Evolutionary conservation across 2,329 filamentous ascomycete species (phyloP).

Genomic region (Rhynchosporium agropyri): DNA sequence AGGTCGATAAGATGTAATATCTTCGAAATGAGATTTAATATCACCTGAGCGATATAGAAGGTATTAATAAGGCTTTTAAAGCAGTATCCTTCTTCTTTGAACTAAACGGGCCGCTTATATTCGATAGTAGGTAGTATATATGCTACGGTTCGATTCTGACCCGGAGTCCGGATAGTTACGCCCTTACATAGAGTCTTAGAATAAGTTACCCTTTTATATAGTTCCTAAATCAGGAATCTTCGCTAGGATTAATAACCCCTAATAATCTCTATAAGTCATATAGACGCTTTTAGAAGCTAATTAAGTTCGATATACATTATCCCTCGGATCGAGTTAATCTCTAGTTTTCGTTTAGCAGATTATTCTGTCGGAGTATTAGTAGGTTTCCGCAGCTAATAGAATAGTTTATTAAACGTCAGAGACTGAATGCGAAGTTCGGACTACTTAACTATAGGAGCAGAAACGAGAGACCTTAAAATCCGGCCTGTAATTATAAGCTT

Average conservation of each 20-base stretch:
- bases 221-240: slow-evolving; percentile 24
- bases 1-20: slow-evolving; percentile 29
- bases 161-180: neutral
- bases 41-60: slow-evolving; percentile 25
- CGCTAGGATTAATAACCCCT: slow-evolving; percentile 23
- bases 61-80: slow-evolving; percentile 26
- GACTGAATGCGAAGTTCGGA: slow-evolving; percentile 30
- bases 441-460: slow-evolving; percentile 23
- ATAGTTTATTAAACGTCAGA: slow-evolving; percentile 33
- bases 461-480: slow-evolving; percentile 8
- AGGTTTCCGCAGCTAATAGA: slow-evolving; percentile 31
- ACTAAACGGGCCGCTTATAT: slow-evolving; percentile 23
- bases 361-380: slow-evolving; percentile 32
- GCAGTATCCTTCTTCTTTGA: slow-evolving; percentile 36
- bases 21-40: slow-evolving; percentile 27
- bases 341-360: slow-evolving; percentile 25
- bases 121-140: slow-evolving; percentile 24
- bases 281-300: slow-evolving; percentile 28
- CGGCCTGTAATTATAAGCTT: neutral
- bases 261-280: slow-evolving; percentile 31
- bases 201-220: slow-evolving; percentile 21
- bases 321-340: slow-evolving; percentile 27
- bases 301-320: slow-evolving; percentile 30
- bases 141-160: slow-evolving; percentile 30
- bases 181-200: slow-evolving; percentile 25